Conservation (phyloP, 768 basidiomycete genomes). For the Lentinula edodes region DNA sequence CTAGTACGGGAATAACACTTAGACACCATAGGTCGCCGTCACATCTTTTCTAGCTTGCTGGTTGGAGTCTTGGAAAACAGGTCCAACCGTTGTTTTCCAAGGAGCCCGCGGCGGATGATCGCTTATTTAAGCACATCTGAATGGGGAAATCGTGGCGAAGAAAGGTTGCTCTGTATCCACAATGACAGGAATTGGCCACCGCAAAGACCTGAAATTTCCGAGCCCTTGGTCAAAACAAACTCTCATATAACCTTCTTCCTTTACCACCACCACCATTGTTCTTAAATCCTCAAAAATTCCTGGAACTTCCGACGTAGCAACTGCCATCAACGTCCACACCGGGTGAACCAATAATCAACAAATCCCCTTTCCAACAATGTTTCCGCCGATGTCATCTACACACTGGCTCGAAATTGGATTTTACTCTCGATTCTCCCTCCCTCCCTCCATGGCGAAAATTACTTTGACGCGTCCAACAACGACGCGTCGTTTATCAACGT, state of each 20-base stretch:
- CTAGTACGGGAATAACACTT: no score
- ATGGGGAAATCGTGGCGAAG: not conserved
- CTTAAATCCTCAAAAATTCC: no score
- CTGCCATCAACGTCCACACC: not conserved
- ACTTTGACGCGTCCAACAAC: not conserved
- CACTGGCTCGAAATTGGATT: not conserved
- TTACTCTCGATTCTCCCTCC: not conserved
- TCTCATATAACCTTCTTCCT: not conserved
- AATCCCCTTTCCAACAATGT: not conserved
- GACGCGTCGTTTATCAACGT: slow-evolving; percentile 5
- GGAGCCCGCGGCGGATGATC: no score
- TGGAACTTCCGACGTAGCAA: no score
- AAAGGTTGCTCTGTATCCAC: not conserved
- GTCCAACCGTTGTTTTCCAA: no score
- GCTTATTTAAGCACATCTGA: not conserved
- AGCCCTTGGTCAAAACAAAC: not conserved
- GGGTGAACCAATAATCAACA: not conserved
- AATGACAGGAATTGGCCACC: not conserved
- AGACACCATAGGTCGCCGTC: no score
- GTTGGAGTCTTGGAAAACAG: no score
- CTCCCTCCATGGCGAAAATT: not conserved
- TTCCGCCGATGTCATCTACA: not conserved
- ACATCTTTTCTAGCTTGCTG: no score
- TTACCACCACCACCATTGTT: not conserved
- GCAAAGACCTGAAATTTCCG: not conserved